Percentiles rank a stretch among this genome's conserved stretches.
Evolutionary conservation across 2,329 filamentous ascomycete species (phyloP).

Genomic region (Scedosporium dehoogii): DNA sequence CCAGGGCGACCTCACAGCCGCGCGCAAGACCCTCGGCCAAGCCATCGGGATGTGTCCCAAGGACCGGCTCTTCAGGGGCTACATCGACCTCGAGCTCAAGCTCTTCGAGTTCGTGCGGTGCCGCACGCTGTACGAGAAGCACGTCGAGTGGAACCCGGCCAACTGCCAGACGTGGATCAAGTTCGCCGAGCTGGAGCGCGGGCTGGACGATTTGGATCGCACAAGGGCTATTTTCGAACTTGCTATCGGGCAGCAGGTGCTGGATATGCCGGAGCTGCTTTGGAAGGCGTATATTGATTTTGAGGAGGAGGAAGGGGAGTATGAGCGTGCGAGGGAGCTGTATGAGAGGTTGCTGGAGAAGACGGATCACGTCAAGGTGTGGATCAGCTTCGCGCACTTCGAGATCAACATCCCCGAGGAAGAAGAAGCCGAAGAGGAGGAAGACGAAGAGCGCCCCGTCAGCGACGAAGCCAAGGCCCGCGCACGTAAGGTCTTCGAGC

Average conservation of each 20-base stretch:
- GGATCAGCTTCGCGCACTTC: constrained; percentile 98
- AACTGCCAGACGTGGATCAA: constrained; percentile 95
- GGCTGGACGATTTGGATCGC: constrained; percentile 80
- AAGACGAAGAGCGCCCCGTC: constrained; percentile 57
- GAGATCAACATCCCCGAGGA: constrained; percentile 87
- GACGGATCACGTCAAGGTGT: constrained; percentile 98
- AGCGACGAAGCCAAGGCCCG: constrained; percentile 76
- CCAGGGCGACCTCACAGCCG: constrained; percentile 67
- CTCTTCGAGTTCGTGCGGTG: constrained; percentile 91
- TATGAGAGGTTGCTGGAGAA: constrained; percentile 89
- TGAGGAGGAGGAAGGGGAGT: constrained; percentile 91
- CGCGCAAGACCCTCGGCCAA: constrained; percentile 80
- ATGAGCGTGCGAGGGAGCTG: constrained; percentile 66
- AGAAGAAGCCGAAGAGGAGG: constrained; percentile 48
- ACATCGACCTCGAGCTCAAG: constrained; percentile 85
- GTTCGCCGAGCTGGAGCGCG: constrained; percentile 87
- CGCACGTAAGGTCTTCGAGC: constrained; percentile 73
- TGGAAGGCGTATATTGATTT: constrained; percentile 99
- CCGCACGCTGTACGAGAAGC: constrained; percentile 85
- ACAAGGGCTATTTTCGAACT: constrained; percentile 87
- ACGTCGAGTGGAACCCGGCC: constrained; percentile 81
- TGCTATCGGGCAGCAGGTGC: constrained; percentile 66
- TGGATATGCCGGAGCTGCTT: constrained; percentile 95
- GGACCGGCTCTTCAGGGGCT: constrained; percentile 87
- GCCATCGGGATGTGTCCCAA: constrained; percentile 94